Base-by-base conservation (phyloP, 1,139 yeast species). In the Spathaspora sp. region DNA sequence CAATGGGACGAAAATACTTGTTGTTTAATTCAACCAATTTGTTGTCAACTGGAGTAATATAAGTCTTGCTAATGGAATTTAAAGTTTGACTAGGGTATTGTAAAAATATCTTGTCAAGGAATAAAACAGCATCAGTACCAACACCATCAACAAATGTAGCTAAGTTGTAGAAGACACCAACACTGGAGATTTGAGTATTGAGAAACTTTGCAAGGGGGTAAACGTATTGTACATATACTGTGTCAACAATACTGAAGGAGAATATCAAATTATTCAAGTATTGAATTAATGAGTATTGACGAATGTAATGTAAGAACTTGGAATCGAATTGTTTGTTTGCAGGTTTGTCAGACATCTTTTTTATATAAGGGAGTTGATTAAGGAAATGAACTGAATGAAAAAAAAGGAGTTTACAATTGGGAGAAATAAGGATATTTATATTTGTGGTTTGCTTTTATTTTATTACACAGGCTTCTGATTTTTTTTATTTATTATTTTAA, bases 301-400 rank as follows among this genome's bases (percentile, higher is more conserved):
- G 54, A 45, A 74, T 47, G 55, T 74, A 78, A 39, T 58, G 51
- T 37, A 69, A 44, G n/a, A 74, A 54, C 54, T 67, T 64, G 43
- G 78, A 72, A 43, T 63, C 54, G 56, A 67, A 67, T 27, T 48
- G 38, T 41, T 49, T 52, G 20, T 41, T 23, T 9, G 48, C n/a
- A 33, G 42, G 39, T 38, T 47, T 39, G 41, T 51, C 51, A 24
- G 57, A 52, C 56, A 54, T 53, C 7, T 20, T 20, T 20, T 4
- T n/a, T n/a, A n/a, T 4, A 11, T 46, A 27, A 33, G 25, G 7
- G 15, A 18, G 24, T 10, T 41, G 31, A 17, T 17, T 17, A 37
- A 37, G 5, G 2, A 37, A 20, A 37, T 20, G 4, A 37, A 37
- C 7, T n/a, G 13, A 34, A 6, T 17, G 7, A 11, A 10, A 18